Evolutionary conservation across 768 basidiomycete species (phyloP), one percentile per base, ranked within the genome.

Genomic region (Sistotremastrum suecicum): DNA sequence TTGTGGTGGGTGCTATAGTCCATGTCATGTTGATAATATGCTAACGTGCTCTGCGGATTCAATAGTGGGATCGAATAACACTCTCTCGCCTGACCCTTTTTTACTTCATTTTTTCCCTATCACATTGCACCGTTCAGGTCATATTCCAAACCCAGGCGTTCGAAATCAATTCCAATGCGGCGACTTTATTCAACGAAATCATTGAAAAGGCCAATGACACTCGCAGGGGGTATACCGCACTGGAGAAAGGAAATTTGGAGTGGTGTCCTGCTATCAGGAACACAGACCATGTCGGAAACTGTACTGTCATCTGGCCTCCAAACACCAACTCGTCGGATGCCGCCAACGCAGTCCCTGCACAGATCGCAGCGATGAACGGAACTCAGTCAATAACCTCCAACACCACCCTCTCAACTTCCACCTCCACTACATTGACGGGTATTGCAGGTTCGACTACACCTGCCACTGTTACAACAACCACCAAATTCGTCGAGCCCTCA

Each of bases 41-140:
- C 10, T 28, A 34, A 30, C 20, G 31, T 42, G 36, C 7, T 30
- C 33, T 8, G 35, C 29, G 20, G n/a, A 34, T 28, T 33, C 28
- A 38, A 10, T 55, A 85, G 82, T 81, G 79, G 78, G 68, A 74
- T 47, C 73, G 81, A 46, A 65, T 85, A 54, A 78, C 80, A 20
- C 75, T 78, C 55, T 81, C 83, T 41, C 70, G 69, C 35, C 65
- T 81, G 44, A 79, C 83, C 12, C 64, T 69, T 49, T 54, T 75
- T 54, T 88, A 84, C 59, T 75, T 83, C 56, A 45, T 68, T 39
- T 81, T 85, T 58, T 78, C 83, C 20, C 47, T 80, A 43, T 42
- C 75, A 39, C 80, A 85, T 57, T 83, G 79, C 52, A 52, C 71
- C 46, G 58, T 83, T 48, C 84, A 86, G 60, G 66, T 85, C 51